phyloP scores from a whole-genome alignment of 2,329 filamentous ascomycete species.

The Graphium sp. region DNA sequence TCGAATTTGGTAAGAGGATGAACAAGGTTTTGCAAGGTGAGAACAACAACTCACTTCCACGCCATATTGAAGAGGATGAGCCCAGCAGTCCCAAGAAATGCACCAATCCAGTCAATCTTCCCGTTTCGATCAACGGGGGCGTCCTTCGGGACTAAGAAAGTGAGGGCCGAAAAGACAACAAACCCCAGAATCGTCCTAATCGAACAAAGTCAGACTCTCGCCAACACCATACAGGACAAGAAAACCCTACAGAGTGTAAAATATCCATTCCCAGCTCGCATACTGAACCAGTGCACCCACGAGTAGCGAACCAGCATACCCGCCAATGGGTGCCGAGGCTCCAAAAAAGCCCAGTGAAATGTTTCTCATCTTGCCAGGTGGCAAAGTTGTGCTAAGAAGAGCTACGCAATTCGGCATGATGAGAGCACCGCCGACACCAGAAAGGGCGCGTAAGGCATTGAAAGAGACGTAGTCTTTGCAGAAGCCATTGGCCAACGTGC shows the following conservation, averaged over 20 bases:
- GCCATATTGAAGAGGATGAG: conserved; percentile 49
- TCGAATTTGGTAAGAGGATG: background rate
- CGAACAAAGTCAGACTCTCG: background rate
- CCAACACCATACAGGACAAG: conserved; percentile 10
- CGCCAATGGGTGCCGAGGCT: conserved; percentile 26
- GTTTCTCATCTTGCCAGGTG: conserved; percentile 37
- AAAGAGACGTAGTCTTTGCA: conserved; percentile 16
- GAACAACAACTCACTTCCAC: conserved; percentile 26
- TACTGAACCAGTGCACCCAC: conserved; percentile 19
- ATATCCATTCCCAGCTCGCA: conserved; percentile 29
- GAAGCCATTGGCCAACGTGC: conserved; percentile 15
- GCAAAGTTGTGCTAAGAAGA: conserved; percentile 40
- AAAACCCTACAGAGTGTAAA: conserved; percentile 19
- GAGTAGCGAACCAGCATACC: conserved; percentile 21
- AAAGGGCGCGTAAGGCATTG: conserved; percentile 25
- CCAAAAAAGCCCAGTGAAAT: conserved; percentile 39
- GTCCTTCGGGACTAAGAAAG: conserved; percentile 2
- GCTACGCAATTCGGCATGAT: conserved; percentile 47
- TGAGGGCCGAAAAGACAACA: background rate
- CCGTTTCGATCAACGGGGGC: conserved; percentile 1
- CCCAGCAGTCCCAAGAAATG: conserved; percentile 28
- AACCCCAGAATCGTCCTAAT: background rate
- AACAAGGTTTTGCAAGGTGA: background rate
- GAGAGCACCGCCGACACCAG: conserved; percentile 46
- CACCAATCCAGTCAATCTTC: conserved; percentile 20